A percentile compares a stretch with the other conserved stretches of the same genome.
phyloP scores from a whole-genome alignment of 176 grass and related monocot genomes.

The Oryza glaberrima region DNA sequence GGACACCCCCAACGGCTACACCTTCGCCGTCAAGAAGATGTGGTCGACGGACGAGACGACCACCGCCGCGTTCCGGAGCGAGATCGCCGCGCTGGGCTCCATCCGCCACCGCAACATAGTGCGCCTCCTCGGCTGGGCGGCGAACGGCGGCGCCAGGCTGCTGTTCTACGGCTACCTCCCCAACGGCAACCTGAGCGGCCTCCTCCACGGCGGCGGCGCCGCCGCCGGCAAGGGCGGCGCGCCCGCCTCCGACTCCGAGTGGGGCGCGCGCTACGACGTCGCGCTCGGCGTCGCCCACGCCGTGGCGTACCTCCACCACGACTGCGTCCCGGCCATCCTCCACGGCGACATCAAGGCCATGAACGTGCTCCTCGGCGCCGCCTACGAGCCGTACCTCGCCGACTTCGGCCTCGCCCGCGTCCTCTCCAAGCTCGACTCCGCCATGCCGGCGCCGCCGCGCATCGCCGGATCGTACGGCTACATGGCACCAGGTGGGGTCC shows the following conservation, averaged over 20 bases:
- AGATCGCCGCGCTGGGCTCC: constrained; percentile 83
- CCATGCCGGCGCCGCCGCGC: constrained; percentile 32
- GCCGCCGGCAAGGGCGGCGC: constrained; percentile 55
- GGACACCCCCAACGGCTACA: constrained; percentile 61
- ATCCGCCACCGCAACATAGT: constrained; percentile 97
- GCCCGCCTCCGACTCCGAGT: constrained; percentile 36
- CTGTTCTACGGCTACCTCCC: constrained; percentile 92
- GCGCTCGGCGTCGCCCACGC: constrained; percentile 86
- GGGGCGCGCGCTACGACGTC: constrained; percentile 72
- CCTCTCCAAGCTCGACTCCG: constrained; percentile 61
- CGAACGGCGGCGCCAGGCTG: constrained; percentile 67
- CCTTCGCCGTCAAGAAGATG: constrained; percentile 90
- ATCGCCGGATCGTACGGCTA: constrained; percentile 95
- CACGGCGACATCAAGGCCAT: constrained; percentile 95
- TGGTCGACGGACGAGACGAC: constrained; percentile 68
- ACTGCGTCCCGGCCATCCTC: constrained; percentile 92
- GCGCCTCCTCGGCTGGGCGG: constrained; percentile 79
- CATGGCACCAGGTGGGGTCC: constrained; percentile 78
- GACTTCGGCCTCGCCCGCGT: constrained; percentile 97
- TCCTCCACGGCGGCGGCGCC: constrained; percentile 62
- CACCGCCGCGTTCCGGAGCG: constrained; percentile 64
- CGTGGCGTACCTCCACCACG: constrained; percentile 91
- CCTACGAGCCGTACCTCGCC: constrained; percentile 88
- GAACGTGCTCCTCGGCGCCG: constrained; percentile 87
- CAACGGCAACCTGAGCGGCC: constrained; percentile 80